Percentiles rank a stretch among this genome's conserved stretches.
These are phyloP conservation scores for Cenchrus americanus DNA, from an alignment of 176 grass and related monocot genomes.

Conservation along the genomic window DNA sequence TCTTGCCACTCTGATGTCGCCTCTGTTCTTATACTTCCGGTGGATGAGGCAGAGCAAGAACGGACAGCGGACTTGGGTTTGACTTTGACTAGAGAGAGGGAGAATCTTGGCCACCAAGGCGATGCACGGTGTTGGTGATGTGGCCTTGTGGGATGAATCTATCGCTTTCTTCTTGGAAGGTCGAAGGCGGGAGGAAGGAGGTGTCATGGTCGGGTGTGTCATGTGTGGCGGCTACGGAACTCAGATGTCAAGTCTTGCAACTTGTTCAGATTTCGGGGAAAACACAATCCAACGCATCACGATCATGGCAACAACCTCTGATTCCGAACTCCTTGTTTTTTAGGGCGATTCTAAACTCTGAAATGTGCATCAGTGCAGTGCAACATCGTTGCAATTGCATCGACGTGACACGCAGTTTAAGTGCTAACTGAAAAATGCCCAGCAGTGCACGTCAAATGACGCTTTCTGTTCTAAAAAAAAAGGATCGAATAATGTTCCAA, in stretches of 20 bases:
- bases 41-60: not conserved
- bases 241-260: no score
- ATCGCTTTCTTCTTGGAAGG: not conserved
- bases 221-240: not conserved
- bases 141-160: not conserved
- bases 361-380: no score
- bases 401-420: no score
- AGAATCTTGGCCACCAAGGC: slow-evolving; percentile 18
- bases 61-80: not conserved
- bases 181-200: not conserved
- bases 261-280: not conserved
- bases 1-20: not conserved
- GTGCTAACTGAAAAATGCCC: no score
- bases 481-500: no score
- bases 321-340: no score
- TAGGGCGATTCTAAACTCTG: no score
- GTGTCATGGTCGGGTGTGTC: not conserved
- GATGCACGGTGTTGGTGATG: not conserved
- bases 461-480: no score
- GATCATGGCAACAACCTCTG: no score
- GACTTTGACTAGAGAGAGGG: not conserved
- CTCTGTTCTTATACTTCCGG: slow-evolving; percentile 1
- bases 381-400: not conserved
- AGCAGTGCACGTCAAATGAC: no score
- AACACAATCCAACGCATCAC: not conserved